Evolutionary conservation across 495 filamentous ascomycete genomes (phyloP).

Genomic region (Monascus purpureus): DNA sequence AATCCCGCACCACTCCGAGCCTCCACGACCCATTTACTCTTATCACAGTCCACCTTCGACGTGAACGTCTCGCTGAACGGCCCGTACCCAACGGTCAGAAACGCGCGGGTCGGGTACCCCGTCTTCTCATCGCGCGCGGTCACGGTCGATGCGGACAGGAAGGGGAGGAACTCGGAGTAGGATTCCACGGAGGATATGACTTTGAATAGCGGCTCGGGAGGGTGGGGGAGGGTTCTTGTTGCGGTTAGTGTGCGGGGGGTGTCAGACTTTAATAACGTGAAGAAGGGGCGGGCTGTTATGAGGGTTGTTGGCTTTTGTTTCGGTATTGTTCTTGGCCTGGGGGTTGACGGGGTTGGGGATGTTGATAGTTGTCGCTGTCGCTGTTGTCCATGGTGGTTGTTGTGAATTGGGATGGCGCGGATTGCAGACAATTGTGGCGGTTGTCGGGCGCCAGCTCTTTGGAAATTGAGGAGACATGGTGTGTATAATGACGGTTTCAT

Average conservation of each 20-base stretch:
- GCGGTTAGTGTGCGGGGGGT: constrained; percentile 46
- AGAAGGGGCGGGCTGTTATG: constrained; percentile 6
- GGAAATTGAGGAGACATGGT: too few relatives aligned
- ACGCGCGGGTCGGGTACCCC: constrained; percentile 56
- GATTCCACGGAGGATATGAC: constrained; percentile 72
- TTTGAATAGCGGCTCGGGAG: constrained; percentile 52
- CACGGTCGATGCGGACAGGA: constrained; percentile 57
- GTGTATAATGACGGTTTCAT: too few relatives aligned
- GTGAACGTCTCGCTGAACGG: constrained; percentile 70
- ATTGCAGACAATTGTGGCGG: constrained; percentile 2
- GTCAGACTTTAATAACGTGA: constrained; percentile 10
- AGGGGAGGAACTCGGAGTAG: constrained; percentile 76
- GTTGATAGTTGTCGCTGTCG: constrained; percentile 5
- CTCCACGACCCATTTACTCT: constrained; percentile 46
- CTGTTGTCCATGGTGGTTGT: constrained; percentile 25
- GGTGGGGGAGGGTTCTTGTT: constrained; percentile 67
- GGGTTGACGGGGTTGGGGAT: constrained; percentile 5
- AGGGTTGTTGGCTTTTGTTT: constrained; percentile 19
- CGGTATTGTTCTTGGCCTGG: constrained; percentile 10
- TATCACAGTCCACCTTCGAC: constrained; percentile 59
- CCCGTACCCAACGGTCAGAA: constrained; percentile 74
- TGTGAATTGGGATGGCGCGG: constrained; percentile 12
- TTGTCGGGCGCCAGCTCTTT: too few relatives aligned
- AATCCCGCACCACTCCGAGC: constrained; percentile 53
- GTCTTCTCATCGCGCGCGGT: constrained; percentile 42